These are phyloP conservation scores for Sporisorium scitamineum DNA, from an alignment of 1,284 basidiomycete genomes.

Conservation along the genomic window DNA sequence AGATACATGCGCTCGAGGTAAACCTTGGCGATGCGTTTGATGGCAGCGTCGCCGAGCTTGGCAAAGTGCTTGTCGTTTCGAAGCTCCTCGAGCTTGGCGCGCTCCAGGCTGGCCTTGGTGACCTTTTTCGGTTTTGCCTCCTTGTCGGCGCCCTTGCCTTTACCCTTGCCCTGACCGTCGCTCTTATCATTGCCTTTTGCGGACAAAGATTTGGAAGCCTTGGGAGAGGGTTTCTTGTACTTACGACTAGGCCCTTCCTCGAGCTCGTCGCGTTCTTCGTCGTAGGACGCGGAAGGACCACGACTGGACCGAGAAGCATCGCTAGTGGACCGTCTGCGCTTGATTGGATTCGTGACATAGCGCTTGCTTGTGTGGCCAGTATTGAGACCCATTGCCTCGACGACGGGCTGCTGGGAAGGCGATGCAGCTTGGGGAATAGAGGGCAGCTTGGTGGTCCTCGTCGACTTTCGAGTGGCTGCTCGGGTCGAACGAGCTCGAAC, in stretches of 20 bases:
- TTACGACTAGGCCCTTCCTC: conserved; percentile 26
- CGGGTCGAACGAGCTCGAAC: not conserved
- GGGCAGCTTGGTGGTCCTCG: conserved; percentile 23
- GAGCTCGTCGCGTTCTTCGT: conserved; percentile 29
- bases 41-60: conserved; percentile 24
- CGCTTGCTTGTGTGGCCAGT: conserved; percentile 6
- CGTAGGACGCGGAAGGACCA: not conserved
- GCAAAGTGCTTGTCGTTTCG: conserved; percentile 28
- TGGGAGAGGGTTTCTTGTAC: conserved; percentile 21
- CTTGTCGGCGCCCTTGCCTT: conserved; percentile 7
- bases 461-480: conserved; percentile 7
- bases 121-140: conserved; percentile 31
- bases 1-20: conserved; percentile 36
- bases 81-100: conserved; percentile 32
- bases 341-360: not conserved
- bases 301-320: conserved; percentile 5
- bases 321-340: conserved; percentile 18
- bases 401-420: not conserved
- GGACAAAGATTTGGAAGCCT: not conserved
- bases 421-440: conserved; percentile 19
- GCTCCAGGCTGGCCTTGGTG: conserved; percentile 19
- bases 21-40: conserved; percentile 37
- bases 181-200: not conserved
- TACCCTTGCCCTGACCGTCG: not conserved
- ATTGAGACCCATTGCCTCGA: conserved; percentile 4